Percentiles rank a stretch among this genome's conserved stretches.
Conservation (phyloP, 2,329 filamentous ascomycete species). For the Lasiodiplodia sp. region DNA sequence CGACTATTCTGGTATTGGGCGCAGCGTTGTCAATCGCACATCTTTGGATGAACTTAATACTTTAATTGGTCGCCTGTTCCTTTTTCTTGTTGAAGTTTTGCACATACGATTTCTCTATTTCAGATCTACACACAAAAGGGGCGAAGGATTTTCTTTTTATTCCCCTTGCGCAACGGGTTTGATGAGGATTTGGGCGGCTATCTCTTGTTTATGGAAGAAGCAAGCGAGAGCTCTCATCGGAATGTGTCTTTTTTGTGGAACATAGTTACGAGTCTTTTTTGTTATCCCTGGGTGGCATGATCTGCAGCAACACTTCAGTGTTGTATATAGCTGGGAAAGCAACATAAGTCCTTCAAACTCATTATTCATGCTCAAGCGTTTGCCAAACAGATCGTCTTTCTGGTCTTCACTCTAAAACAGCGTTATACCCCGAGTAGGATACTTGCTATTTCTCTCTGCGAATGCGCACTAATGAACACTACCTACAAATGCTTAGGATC, state of each 20-base stretch:
- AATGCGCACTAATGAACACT: not conserved
- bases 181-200: conserved; percentile 9
- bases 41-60: conserved; percentile 5
- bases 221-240: not conserved
- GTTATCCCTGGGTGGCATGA: not conserved
- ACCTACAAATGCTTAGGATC: not conserved
- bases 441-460: not conserved
- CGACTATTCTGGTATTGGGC: conserved; percentile 6
- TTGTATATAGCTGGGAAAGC: conserved; percentile 14
- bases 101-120: conserved; percentile 14
- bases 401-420: not conserved
- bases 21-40: conserved; percentile 8
- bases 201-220: not conserved
- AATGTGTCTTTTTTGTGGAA: not conserved
- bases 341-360: not conserved
- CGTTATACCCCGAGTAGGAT: conserved; percentile 9
- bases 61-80: conserved; percentile 20
- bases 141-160: not conserved
- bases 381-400: not conserved
- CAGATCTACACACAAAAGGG: not conserved
- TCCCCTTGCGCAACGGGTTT: not conserved
- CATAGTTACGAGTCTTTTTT: conserved; percentile 21
- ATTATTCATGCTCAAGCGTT: conserved; percentile 11
- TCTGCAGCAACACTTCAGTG: not conserved
- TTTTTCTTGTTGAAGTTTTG: conserved; percentile 5